Conservation (phyloP, 2,329 filamentous ascomycete genomes). For the Sporothrix protearum region DNA sequence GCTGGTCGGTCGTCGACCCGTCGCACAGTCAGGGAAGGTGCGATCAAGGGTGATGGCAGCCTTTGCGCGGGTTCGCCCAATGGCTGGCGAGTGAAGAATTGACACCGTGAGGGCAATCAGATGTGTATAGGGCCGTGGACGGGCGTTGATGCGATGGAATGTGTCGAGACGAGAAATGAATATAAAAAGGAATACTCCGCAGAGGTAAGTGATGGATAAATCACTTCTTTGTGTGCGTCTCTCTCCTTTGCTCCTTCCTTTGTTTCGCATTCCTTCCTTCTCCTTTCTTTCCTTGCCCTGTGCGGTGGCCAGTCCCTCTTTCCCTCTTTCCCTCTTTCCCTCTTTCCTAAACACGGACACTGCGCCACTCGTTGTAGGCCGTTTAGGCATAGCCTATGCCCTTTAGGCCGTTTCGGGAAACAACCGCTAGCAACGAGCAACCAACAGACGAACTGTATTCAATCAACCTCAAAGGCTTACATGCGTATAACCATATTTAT, state of each 20-base stretch:
- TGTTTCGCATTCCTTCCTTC: neutral
- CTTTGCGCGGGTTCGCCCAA: too few relatives aligned
- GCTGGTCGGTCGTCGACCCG: neutral
- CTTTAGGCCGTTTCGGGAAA: neutral
- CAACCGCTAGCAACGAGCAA: neutral
- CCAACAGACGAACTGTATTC: neutral
- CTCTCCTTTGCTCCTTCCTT: neutral
- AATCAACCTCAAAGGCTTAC: too few relatives aligned
- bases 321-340: neutral
- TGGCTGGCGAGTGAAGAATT: too few relatives aligned
- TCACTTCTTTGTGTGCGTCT: neutral
- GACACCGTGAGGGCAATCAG: neutral
- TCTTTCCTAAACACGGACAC: neutral
- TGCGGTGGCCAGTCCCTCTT: neutral
- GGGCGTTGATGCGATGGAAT: neutral
- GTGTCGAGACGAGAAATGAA: neutral
- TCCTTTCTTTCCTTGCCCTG: neutral
- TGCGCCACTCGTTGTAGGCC: neutral
- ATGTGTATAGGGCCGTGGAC: neutral
- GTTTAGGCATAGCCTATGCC: too few relatives aligned
- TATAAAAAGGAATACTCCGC: neutral
- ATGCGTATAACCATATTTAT: too few relatives aligned
- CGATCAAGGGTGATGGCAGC: neutral
- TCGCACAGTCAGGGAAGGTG: neutral
- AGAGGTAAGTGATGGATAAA: neutral